Base-by-base conservation (phyloP, 1,139 yeast genomes). In the Candida sanyaensis region DNA sequence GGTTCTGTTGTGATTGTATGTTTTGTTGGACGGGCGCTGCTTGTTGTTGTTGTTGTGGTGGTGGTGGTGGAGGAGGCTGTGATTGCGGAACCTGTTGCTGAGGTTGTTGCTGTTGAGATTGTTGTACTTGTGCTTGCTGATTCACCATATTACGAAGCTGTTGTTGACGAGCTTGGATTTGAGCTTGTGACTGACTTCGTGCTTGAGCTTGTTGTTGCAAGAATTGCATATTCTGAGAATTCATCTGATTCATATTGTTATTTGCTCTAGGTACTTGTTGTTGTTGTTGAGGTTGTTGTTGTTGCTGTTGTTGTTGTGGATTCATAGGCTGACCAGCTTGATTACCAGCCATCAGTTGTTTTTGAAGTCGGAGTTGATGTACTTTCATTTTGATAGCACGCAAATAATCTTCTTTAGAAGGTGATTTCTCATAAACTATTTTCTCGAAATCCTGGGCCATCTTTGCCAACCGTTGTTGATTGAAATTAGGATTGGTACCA, bases 161-260 rank as follows among this genome's bases (percentile, higher is more conserved):
- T 44, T 65, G 58, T 48, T 63, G 68, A 24, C 52, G 52, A n/a
- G 69, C n/a, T n/a, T n/a, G n/a, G n/a, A n/a, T n/a, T n/a, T n/a
- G n/a, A n/a, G n/a, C 70, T n/a, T 68, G 70, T 2, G 66, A 57
- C 48, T 75, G 80, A 50, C 73, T 81, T 55, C 80, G 68, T 1
- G 77, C 78, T 55, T 75, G 81, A 5, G 80, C 77, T 55, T 78
- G 82, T 52, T 78, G 81, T 49, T 77, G 79, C 52, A 78, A 60
- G 55, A 77, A 67, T 43, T 52, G 52, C 49, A 47, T 47, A 43
- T 48, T 52, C 31, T 53, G 58, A 9, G 48, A 41, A 34, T 50
- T 50, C 53, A 52, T 46, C 21, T 43, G 49, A 34, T 42, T 44
- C 45, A 46, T 42, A 30, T 38, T 37, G 31, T 37, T 43, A 12